Base-by-base conservation (phyloP, 2,329 filamentous ascomycete genomes). In the Phaeosphaeriaceae sp. region DNA sequence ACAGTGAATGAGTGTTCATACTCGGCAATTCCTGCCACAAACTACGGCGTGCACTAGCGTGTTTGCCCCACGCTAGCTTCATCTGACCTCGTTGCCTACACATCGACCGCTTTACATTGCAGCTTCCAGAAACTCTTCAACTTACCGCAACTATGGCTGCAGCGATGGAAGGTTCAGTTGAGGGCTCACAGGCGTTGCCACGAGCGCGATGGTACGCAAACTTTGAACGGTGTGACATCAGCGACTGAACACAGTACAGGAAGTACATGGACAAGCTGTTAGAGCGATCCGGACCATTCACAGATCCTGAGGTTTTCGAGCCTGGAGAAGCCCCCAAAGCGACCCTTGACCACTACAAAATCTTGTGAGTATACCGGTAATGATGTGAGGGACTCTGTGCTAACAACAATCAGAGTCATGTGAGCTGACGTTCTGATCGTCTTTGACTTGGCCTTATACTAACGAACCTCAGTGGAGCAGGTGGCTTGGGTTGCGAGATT, bases 401-500 rank as follows among this genome's bases (percentile, higher is more conserved):
- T 76, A 69, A 76, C 61, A 28, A 17, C 9, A 5, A 30, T 24
- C 55, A 79, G 77, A 40, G 76, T 78, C 66, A 79, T 79, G 76
- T 78, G 68, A 72, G 77, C 71, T 23, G 60, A 8, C n/a, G 15
- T 10, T 3, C 26, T 35, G 19, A 32, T 11, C 47, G 22, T 43
- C 8, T 46, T 23, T 23, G 19, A 9, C 23, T 9, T 23, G 46
- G 17, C 21, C 0, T 7, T 32, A 49, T 24, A 46, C 58, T 70
- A 59, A 74, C 49, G 86, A 56, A 11, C 84, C 69, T 63, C n/a
- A 97, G 94, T 67, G 95, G 95, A 58, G 95, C 95, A 59, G 95
- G 95, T 62, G 95, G 95, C 11, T 80, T 99, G 59, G 95, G 95
- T 66, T 99, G 95, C 72, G 95, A 99, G 77, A 97, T 99, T 47